These are phyloP conservation scores for Syzygium aqueum DNA, from an alignment of 345 rosid genomes.

Conservation along the genomic window DNA sequence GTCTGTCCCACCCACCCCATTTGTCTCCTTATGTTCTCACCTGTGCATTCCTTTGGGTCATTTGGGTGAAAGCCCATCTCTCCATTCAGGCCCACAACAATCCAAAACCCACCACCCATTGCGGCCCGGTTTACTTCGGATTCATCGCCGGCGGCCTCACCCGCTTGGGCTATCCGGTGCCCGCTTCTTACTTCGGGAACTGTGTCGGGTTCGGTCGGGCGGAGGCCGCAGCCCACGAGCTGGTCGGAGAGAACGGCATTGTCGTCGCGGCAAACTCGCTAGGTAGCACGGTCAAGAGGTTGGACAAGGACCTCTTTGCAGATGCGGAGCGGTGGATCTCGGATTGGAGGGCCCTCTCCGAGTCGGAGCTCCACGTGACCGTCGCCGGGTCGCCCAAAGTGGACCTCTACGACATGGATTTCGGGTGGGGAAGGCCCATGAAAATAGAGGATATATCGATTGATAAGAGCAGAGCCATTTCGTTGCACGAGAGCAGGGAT, in stretches of 20 bases:
- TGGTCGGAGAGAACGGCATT: slow-evolving; percentile 20
- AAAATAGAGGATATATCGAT: slow-evolving; percentile 31
- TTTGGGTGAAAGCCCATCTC: slow-evolving; percentile 9
- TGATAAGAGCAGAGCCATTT: slow-evolving; percentile 9
- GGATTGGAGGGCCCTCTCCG: slow-evolving; percentile 9
- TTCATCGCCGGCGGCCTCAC: slow-evolving; percentile 26
- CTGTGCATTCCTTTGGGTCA: slow-evolving; percentile 27
- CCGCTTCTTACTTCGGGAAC: slow-evolving; percentile 23
- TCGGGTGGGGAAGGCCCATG: slow-evolving; percentile 40
- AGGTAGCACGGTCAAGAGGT: slow-evolving; percentile 15
- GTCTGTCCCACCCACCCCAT: slow-evolving; percentile 3
- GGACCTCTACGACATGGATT: slow-evolving; percentile 22
- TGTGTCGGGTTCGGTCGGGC: slow-evolving; percentile 25
- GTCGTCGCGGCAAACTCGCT: slow-evolving; percentile 24
- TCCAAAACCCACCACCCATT: no score
- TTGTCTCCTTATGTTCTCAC: slow-evolving; percentile 24
- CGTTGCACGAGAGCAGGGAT: slow-evolving; percentile 15
- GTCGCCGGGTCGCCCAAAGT: slow-evolving; percentile 34
- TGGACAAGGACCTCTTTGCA: slow-evolving; percentile 13
- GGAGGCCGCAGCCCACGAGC: neutral
- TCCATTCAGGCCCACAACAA: neutral
- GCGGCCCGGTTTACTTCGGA: slow-evolving; percentile 10
- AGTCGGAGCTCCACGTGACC: slow-evolving; percentile 6
- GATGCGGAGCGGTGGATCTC: slow-evolving; percentile 29
- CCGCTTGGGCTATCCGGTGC: slow-evolving; percentile 16